Evolutionary conservation across 805 yeast species (phyloP).

Genomic region (Saccharomycopsis vini): DNA sequence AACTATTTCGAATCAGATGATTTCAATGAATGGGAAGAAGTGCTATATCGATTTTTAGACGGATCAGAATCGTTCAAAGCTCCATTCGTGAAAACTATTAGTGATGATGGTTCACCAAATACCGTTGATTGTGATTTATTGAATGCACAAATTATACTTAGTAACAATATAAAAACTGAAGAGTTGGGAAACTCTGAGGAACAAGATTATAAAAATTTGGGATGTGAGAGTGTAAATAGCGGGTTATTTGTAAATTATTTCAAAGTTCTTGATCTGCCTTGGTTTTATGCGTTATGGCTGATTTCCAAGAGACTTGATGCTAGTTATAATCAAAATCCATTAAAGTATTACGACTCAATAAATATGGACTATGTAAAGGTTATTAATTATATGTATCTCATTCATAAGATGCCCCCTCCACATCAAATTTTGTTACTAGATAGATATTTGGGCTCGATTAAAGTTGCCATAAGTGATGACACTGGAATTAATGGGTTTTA

Average conservation of each 20-base stretch:
- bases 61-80: neutral
- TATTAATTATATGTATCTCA: neutral
- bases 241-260: conserved; percentile 1
- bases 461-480: neutral
- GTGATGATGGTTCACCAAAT: neutral
- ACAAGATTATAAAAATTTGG: too few species aligned
- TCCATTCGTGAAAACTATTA: neutral
- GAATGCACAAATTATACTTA: neutral
- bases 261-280: neutral
- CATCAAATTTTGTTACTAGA: neutral
- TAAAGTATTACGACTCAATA: neutral
- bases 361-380: neutral
- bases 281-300: neutral
- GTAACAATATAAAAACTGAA: neutral
- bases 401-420: neutral
- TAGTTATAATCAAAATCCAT: neutral
- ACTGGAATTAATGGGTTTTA: neutral
- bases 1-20: conserved; percentile 3
- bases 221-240: conserved; percentile 1
- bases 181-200: neutral
- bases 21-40: neutral
- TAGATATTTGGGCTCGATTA: neutral
- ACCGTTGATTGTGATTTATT: neutral
- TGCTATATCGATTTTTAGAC: neutral
- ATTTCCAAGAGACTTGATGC: conserved; percentile 3